Evolutionary conservation across 2,329 filamentous ascomycete genomes (phyloP), one percentile per base, ranked within the genome.

Genomic region (Thelonectria olida): DNA sequence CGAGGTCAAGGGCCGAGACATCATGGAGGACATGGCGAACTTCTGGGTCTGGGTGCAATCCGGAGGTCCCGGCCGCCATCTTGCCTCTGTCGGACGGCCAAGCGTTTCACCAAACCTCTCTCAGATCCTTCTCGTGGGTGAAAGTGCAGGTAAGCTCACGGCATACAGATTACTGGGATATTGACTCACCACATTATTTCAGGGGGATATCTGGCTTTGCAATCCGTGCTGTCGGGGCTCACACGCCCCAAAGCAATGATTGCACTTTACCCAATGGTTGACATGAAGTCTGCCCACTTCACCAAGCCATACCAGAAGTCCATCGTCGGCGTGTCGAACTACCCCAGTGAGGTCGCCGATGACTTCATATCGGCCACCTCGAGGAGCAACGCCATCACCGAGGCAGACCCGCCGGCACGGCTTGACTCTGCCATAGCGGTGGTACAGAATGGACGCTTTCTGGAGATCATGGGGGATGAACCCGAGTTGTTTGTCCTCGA

Each of bases 1-100:
- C 22, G 59, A 62, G 36, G 59, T 50, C 10, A 62, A 54, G 25
- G 59, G 59, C 13, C 8, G 3, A 4, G 59, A 62, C n/a, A 58
- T 58, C 10, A 19, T 58, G 12, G 20, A 58, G 3, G 59, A 62
- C 15, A 54, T 62, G 41, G 31, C 25, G 13, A 47, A 55, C n/a
- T 62, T 62, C 19, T 62, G 60, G 60, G 2, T 13, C 7, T 62
- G 60, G 60, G 13, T 62, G 4, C 17, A 31, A 1, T 22, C 47
- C n/a, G 41, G 48, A 22, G 48, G 48, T 2, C 31, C 50, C 7
- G 22, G 27, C 17, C 10, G 1, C 6, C 22, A 47, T 5, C 23
- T 56, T 17, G 4, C 9, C 1, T 7, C 19, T 4, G 12, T 51
- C 12, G 39, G 42, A 23, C 25, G 34, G 17, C n/a, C 20, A 17